Percentiles rank a stretch among this genome's conserved stretches.
Evolutionary conservation across 306 rosid species (phyloP).

Genomic region (Lagenaria siceraria): DNA sequence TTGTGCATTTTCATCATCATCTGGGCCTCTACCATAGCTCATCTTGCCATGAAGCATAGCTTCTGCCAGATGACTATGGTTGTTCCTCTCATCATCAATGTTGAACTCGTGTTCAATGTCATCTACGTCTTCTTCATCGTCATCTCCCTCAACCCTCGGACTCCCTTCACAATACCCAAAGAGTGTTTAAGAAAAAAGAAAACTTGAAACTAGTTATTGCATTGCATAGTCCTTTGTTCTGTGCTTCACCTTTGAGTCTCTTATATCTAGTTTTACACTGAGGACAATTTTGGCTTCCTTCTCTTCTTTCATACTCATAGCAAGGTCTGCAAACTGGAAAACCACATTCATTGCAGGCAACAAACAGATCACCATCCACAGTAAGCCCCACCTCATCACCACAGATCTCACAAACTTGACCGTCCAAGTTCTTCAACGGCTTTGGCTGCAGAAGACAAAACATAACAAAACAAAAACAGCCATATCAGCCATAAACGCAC

Average conservation of each 20-base stretch:
- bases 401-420: slow-evolving; percentile 93
- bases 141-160: slow-evolving; percentile 91
- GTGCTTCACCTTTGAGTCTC: slow-evolving; percentile 67
- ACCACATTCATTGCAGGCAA: slow-evolving; percentile 95
- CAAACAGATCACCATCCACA: slow-evolving; percentile 87
- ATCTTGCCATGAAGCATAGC: slow-evolving; percentile 85
- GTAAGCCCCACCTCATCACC: slow-evolving; percentile 85
- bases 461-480: neutral
- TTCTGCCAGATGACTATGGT: slow-evolving; percentile 47
- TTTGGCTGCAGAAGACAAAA: slow-evolving; percentile 52
- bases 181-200: neutral
- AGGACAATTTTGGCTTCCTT: slow-evolving; percentile 85
- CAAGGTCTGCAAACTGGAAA: slow-evolving; percentile 92
- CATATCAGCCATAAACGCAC: neutral
- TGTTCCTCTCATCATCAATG: slow-evolving; percentile 39
- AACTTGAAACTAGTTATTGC: neutral
- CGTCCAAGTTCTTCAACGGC: slow-evolving; percentile 86
- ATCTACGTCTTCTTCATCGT: slow-evolving; percentile 86
- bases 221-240: neutral
- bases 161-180: slow-evolving; percentile 41
- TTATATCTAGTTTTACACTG: slow-evolving; percentile 90
- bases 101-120: slow-evolving; percentile 93
- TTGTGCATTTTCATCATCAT: slow-evolving; percentile 36
- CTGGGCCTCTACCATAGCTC: slow-evolving; percentile 51
- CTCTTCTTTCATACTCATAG: slow-evolving; percentile 88